Evolutionary conservation across 768 basidiomycete genomes (phyloP), one percentile per base, ranked within the genome.

Genomic region (Agaricus blazei): DNA sequence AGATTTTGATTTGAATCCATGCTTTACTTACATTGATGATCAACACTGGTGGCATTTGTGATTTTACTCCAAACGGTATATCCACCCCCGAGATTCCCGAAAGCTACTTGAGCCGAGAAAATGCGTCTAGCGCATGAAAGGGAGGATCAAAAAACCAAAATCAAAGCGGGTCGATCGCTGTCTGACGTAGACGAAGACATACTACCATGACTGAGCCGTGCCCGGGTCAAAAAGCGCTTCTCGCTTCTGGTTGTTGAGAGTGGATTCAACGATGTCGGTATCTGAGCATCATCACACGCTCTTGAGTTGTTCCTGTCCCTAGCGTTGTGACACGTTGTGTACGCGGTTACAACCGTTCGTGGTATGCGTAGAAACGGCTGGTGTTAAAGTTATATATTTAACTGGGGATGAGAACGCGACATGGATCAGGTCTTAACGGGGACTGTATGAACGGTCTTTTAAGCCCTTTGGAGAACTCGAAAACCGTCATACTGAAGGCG

Each of bases 11-110:
- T 47, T 76, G 79, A 27, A 77, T 69, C 80, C 81, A 83, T 26
- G 82, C 81, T 62, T 80, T 79, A 64, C 75, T 76, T 3, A 85
- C 80, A 62, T 74, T 82, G 50, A 84, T 72, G 1, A 78, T 82
- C 24, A 87, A 67, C 3, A 67, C 72, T 76, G 3, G 84, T 81
- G 14, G 77, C 78, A 24, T 70, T 69, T n/a, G 82, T 72, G 8
- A 85, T 78, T 37, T 76, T 75, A 56, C 71, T 75, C 86, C 86
- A 87, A 26, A 84, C 63, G 8, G 75, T 23, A 36, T 56, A 56
- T 44, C 48, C 54, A 34, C 50, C 54, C 36, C 48, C 54, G 9
- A 48, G 45, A 36, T 48, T 31, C 14, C 26, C 44, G 4, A 38
- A 19, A 26, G 6, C 54, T 56, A 19, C 34, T 15, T 9, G n/a